phyloP scores from a whole-genome alignment of 352 stramenopile genomes.

The Pythium guiyangense region DNA sequence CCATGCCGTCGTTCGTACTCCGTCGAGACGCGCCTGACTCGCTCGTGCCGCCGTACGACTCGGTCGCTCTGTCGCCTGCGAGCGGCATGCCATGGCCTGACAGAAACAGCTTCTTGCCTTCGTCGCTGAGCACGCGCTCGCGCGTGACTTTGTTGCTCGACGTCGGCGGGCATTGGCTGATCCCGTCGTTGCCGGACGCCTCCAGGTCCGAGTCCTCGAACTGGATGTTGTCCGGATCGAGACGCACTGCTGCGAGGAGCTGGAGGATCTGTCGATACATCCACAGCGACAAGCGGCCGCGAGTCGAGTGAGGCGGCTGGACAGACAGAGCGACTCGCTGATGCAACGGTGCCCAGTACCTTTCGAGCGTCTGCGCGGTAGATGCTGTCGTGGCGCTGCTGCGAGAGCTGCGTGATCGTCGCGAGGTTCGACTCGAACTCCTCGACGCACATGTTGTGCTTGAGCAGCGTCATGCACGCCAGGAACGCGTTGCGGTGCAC shows the following conservation, averaged over 20 bases:
- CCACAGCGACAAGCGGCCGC: not conserved
- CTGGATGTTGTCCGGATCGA: slow-evolving; percentile 77
- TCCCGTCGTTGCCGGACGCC: slow-evolving; percentile 35
- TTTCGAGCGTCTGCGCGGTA: slow-evolving; percentile 78
- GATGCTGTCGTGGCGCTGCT: slow-evolving; percentile 80
- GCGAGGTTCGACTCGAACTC: slow-evolving; percentile 78
- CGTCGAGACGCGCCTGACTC: slow-evolving; percentile 21
- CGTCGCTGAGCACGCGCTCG: slow-evolving; percentile 75
- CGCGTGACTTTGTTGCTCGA: slow-evolving; percentile 60
- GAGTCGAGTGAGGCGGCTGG: not conserved
- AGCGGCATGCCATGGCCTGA: slow-evolving; percentile 36
- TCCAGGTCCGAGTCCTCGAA: slow-evolving; percentile 56
- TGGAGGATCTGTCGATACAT: slow-evolving; percentile 48
- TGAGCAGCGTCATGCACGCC: slow-evolving; percentile 63
- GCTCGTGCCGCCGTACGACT: slow-evolving; percentile 17
- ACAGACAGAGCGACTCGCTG: no score
- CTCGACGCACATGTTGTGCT: slow-evolving; percentile 73
- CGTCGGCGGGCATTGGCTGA: slow-evolving; percentile 54
- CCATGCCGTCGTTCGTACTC: slow-evolving; percentile 27
- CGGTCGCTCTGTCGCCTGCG: slow-evolving; percentile 19
- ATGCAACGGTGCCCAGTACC: no score
- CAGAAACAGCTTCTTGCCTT: slow-evolving; percentile 83
- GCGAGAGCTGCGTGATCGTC: slow-evolving; percentile 79
- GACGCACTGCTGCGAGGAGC: slow-evolving; percentile 69
- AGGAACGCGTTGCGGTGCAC: slow-evolving; percentile 77